A percentile compares a stretch with the other conserved stretches of the same genome.
These are phyloP conservation scores for Geotrichum bryndzae DNA, from an alignment of 1,139 yeast species.

Conservation along the genomic window DNA sequence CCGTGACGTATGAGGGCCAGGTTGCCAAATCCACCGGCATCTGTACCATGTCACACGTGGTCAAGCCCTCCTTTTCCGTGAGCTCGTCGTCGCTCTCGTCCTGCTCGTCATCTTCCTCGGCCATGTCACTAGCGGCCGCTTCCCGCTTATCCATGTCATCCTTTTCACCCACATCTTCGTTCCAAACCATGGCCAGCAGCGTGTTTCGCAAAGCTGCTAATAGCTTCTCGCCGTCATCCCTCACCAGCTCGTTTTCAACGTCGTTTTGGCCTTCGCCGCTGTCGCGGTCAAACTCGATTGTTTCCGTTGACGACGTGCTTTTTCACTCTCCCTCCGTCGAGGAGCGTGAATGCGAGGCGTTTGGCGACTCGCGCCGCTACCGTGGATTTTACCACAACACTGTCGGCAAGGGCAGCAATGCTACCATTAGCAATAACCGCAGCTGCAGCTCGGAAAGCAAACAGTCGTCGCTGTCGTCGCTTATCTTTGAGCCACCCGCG, in stretches of 20 bases:
- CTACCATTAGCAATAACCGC: background rate
- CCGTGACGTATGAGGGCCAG: conserved; percentile 18
- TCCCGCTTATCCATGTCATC: background rate
- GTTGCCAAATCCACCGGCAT: conserved; percentile 22
- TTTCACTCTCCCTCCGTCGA: conserved; percentile 7
- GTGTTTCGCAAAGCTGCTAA: conserved; percentile 4
- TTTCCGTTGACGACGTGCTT: conserved; percentile 4
- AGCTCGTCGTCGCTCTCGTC: conserved; percentile 21
- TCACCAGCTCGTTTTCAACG: background rate
- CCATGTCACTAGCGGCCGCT: conserved; percentile 3
- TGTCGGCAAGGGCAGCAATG: background rate
- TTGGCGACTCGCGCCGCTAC: background rate
- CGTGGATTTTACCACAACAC: background rate
- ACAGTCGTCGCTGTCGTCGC: background rate
- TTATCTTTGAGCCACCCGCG: background rate
- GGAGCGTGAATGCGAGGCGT: conserved; percentile 6
- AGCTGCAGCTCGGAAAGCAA: background rate
- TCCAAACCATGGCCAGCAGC: conserved; percentile 2
- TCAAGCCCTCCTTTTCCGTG: conserved; percentile 27
- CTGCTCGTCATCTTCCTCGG: conserved; percentile 3
- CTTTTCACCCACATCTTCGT: background rate
- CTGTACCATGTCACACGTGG: conserved; percentile 28
- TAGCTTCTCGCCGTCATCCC: background rate
- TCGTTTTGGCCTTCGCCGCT: background rate
- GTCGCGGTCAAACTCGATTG: background rate